Evolutionary conservation across 169 alveolate genomes (phyloP), one percentile per base, ranked within the genome.

Genomic region (Perkinsus chesapeaki): DNA sequence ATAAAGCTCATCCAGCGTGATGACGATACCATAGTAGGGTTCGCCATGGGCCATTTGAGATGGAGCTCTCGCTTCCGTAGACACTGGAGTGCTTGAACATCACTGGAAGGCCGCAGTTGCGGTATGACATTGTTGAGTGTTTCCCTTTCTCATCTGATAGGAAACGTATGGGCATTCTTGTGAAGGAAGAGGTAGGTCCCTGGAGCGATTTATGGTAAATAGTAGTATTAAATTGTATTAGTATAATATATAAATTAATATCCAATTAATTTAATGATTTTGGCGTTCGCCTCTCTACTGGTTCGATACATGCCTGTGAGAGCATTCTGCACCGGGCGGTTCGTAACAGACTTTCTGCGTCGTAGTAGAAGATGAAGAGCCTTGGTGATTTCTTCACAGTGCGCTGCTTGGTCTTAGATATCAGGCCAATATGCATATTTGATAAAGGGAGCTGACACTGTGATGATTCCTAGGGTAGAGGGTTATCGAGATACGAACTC

Each of bases 141-240:
- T 98, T 99, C 93, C 99, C 99, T 0, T 99, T 99, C 95, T 96
- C 99, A 36, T 97, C 99, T n/a, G 99, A 98, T 39, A 96, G 99
- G 16, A 99, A 99, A 94, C 96, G 99, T 39, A 99, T 99, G 99
- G 99, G 99, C 91, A 98, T 99, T 72, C 95, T 99, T 39, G 96
- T 99, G 16, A 96, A 97, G 93, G 98, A 98, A 92, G 93, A 93
- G 73, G 82, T 60, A 16, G 82, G 82, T 60, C 37, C n/a, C n/a
- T n/a, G n/a, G n/a, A n/a, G n/a, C n/a, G n/a, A n/a, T n/a, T n/a
- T n/a, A n/a, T n/a, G n/a, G n/a, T n/a, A n/a, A n/a, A n/a, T n/a
- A n/a, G n/a, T n/a, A n/a, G n/a, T n/a, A n/a, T n/a, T n/a, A n/a
- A n/a, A n/a, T n/a, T n/a, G n/a, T n/a, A n/a, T n/a, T n/a, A n/a